Evolutionary conservation across 148 eudicot species (phyloP), one percentile per base, ranked within the genome.

Genomic region (Dysphania ambrosioides): DNA sequence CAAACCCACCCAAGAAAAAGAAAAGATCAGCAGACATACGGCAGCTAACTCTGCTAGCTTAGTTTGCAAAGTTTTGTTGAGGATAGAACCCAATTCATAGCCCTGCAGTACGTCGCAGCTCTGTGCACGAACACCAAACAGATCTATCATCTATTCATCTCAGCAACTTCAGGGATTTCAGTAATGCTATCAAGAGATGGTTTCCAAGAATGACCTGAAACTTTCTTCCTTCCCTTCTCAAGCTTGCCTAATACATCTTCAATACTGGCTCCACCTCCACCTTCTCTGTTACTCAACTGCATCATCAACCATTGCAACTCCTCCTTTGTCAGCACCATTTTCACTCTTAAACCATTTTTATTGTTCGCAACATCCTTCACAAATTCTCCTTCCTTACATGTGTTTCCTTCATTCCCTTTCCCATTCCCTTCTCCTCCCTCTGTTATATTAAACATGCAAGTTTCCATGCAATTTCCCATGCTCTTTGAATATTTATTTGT

Each of bases 271-370:
- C 75, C 78, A 6, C 10, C 55, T 7, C 77, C 74, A n/a, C 26
- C 40, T 35, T 40, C 68, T 6, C 66, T 73, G 26, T 80, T 72
- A 23, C 79, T 77, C 35, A 91, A 66, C 72, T 87, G 84, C 23
- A 79, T 21, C 85, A 87, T 71, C 61, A 91, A 38, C 89, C 84
- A 87, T 58, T 86, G 89, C 23, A 91, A 42, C 77, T 91, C 97
- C 44, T 89, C 97, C 81, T 87, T 91, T n/a, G 93, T 84, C 57
- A 91, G 72, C 62, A 91, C 91, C 75, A 91, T 72, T 73, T 91
- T 91, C 36, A 91, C 80, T 76, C 93, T 89, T 77, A 82, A 71
- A 6, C 82, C 80, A 31, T 70, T 76, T 24, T 61, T 34, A 1
- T 66, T 70, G 0, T 34, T 71, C 41, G 31, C 68, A 19, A 74